Evolutionary conservation across 352 stramenopile species (phyloP).

Genomic region (Globisporangium lucens): DNA sequence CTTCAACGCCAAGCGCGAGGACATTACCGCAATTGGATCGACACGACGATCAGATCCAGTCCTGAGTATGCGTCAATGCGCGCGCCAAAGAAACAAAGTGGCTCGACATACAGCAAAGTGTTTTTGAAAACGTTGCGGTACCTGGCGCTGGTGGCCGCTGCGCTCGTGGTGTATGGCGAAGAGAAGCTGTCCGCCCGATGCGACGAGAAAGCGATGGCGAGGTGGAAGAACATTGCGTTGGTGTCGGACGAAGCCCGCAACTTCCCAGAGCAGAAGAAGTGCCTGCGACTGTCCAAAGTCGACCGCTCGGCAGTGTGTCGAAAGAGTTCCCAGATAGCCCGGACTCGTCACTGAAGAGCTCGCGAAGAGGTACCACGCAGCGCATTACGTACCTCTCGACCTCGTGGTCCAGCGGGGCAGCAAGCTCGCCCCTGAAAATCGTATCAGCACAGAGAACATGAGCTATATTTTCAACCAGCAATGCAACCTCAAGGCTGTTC

Average conservation of each 20-base stretch:
- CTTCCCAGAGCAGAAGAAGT: neutral
- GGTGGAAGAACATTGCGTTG: neutral
- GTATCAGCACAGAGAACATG: neutral
- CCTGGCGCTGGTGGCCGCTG: neutral
- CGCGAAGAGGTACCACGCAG: neutral
- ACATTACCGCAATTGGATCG: neutral
- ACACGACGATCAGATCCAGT: no score
- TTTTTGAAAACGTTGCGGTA: neutral
- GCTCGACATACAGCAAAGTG: no score
- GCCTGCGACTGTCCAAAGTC: neutral
- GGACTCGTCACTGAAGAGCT: neutral
- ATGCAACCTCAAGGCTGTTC: conserved; percentile 9
- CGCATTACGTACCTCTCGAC: conserved; percentile 2
- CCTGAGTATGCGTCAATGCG: no score
- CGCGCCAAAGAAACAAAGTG: no score
- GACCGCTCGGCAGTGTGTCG: no score
- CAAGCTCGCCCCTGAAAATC: neutral
- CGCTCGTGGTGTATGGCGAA: neutral
- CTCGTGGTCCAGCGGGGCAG: neutral
- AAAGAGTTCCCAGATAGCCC: no score
- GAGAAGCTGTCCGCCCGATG: neutral
- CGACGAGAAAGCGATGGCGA: neutral
- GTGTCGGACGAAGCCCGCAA: neutral
- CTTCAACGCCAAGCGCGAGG: neutral
- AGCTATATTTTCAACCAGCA: neutral